Conservation (phyloP, 352 stramenopile genomes). For the Albugo laibachii region DNA sequence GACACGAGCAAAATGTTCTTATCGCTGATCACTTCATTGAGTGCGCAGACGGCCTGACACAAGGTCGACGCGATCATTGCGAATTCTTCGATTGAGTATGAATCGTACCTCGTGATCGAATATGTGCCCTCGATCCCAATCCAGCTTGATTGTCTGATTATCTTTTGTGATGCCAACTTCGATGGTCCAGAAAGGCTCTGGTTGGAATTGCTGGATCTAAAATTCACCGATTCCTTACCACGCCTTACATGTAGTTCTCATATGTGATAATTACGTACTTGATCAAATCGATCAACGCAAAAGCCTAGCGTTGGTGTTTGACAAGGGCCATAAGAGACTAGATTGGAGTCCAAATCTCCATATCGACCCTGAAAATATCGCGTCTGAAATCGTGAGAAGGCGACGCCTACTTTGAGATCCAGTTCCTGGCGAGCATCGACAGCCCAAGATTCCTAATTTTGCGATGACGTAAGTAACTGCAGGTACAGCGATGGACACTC, state of each 20-base stretch:
- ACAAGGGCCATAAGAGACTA: conserved; percentile 77
- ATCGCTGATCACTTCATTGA: too few relatives aligned
- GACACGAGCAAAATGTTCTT: conserved; percentile 2
- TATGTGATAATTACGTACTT: conserved; percentile 7
- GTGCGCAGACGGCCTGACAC: too few relatives aligned
- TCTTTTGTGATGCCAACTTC: conserved; percentile 25
- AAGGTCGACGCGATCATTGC: too few relatives aligned
- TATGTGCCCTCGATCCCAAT: conserved; percentile 15
- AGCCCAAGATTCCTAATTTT: conserved; percentile 26
- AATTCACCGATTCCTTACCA: not conserved
- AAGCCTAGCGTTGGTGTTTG: conserved; percentile 80
- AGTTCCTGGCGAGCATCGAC: conserved; percentile 82
- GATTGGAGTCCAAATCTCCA: conserved; percentile 59
- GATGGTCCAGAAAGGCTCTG: conserved; percentile 27
- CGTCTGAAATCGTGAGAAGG: conserved; percentile 78
- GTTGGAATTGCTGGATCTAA: conserved; percentile 75
- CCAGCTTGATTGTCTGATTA: conserved; percentile 11
- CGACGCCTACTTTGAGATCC: conserved; percentile 78
- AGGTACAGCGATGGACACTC: not conserved
- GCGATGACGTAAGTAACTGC: not conserved
- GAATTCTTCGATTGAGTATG: too few relatives aligned
- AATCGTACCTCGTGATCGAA: conserved; percentile 22
- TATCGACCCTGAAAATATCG: conserved; percentile 82
- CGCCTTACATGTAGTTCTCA: not conserved
- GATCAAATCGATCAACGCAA: conserved; percentile 68